Evolutionary conservation across 1,284 basidiomycete species (phyloP).

Genomic region (Phaffia rhodozyma): DNA sequence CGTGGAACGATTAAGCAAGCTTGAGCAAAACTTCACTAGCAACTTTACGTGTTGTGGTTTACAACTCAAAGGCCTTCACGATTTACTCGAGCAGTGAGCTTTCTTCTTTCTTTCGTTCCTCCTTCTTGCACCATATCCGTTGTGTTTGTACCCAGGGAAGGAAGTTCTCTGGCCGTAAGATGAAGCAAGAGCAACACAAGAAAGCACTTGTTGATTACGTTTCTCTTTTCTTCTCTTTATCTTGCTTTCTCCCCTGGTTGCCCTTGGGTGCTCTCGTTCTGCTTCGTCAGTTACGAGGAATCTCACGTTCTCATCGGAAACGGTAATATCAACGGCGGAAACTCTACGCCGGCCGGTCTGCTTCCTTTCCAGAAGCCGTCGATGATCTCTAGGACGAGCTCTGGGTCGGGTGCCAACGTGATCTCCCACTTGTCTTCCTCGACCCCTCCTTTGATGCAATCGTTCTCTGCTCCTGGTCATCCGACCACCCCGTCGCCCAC

Average conservation of each 20-base stretch:
- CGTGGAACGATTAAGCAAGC: slow-evolving; percentile 28
- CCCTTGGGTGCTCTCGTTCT: background rate
- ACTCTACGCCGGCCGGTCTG: slow-evolving; percentile 6
- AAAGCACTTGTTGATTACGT: background rate
- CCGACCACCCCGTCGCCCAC: slow-evolving; percentile 20
- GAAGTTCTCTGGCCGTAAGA: background rate
- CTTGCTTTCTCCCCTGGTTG: background rate
- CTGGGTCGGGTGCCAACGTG: slow-evolving; percentile 5
- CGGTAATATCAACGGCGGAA: background rate
- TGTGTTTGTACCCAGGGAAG: background rate
- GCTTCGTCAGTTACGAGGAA: slow-evolving; percentile 33
- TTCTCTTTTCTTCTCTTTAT: background rate
- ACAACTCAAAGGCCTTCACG: slow-evolving; percentile 35
- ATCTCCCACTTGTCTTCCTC: background rate
- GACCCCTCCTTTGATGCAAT: slow-evolving; percentile 3
- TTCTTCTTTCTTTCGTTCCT: background rate
- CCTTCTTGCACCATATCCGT: background rate
- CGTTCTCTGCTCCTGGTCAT: slow-evolving; percentile 9
- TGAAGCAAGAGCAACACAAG: background rate
- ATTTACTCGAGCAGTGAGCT: slow-evolving; percentile 37
- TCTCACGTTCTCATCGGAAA: slow-evolving; percentile 34
- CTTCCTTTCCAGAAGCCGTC: slow-evolving; percentile 14
- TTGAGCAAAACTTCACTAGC: slow-evolving; percentile 36
- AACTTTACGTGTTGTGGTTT: slow-evolving; percentile 36
- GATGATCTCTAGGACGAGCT: slow-evolving; percentile 13